Conservation (phyloP, 129 eudicot species). For the Apium graveolens region DNA sequence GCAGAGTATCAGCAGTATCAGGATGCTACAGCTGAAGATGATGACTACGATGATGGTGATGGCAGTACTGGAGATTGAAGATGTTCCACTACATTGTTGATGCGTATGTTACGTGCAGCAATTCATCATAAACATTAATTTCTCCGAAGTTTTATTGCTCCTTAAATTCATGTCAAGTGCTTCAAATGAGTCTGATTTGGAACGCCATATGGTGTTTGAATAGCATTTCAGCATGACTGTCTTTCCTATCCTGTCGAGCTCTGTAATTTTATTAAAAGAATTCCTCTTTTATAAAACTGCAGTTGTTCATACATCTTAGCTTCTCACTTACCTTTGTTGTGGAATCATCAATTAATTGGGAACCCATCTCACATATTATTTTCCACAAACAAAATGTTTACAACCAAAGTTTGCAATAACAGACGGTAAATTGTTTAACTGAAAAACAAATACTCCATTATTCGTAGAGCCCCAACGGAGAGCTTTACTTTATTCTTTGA, state of each 20-base stretch:
- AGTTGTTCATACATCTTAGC: neutral
- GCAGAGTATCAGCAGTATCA: slow-evolving; percentile 26
- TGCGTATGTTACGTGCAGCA: neutral
- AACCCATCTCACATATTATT: neutral
- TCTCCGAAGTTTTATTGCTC: neutral
- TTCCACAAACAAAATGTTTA: neutral
- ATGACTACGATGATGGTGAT: slow-evolving; percentile 15
- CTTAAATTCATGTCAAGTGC: neutral
- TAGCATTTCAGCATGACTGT: neutral
- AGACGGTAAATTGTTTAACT: neutral
- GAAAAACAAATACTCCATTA: neutral
- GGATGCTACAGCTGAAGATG: slow-evolving; percentile 16
- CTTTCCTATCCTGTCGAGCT: neutral
- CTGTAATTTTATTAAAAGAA: neutral
- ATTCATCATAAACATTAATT: neutral
- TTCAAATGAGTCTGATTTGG: neutral
- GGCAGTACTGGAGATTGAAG: slow-evolving; percentile 11
- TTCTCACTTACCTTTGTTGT: neutral
- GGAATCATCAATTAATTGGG: neutral
- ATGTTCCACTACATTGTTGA: neutral
- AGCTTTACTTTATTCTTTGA: slow-evolving; percentile 7
- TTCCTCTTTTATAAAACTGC: neutral
- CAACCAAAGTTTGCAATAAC: neutral
- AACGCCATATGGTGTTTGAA: neutral
- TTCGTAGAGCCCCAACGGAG: neutral